Evolutionary conservation across 805 yeast species (phyloP), one percentile per base, ranked within the genome.

Genomic region (Zygosaccharomyces gambellarensis): DNA sequence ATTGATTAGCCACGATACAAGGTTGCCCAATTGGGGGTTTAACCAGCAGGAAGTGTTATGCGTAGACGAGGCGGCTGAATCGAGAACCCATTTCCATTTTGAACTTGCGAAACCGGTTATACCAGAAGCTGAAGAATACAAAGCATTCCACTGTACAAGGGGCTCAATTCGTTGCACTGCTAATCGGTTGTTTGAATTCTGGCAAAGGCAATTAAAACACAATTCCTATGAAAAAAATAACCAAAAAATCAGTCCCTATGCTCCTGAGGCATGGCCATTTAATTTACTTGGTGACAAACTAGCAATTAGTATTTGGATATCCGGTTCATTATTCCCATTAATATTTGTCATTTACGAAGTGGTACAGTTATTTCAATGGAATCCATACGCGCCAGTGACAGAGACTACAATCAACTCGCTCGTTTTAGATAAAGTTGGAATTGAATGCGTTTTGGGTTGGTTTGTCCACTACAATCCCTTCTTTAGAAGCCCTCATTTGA

Each of bases 31-130:
- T 6, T 87, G 95, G 95, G 97, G 87, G 1, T 78, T 77, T 58
- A 76, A 75, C 51, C 97, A 90, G 65, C 87, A 85, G 68, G 99
- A 94, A 72, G 95, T 92, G 9, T 70, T 89, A 36, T 94, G 99
- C 66, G 77, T 89, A 46, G 83, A 82, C 45, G 80, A 79, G 25
- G 94, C 97, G 11, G 79, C 80, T 14, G 65, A 74, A 47, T 79
- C 80, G 25, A 81, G 84, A 63, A 77, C 95, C 0, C 66, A 83
- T 43, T 90, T 96, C 87, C 80, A 73, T 59, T 69, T 90, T 55
- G 97, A 90, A 62, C 70, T 70, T 12, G 40, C 36, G 5, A 39
- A 40, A 12, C 39, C 46, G 17, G 40, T 40, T 19, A 12, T 45
- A 7, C 25, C 48, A 2, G 39, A 39, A 9, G 36, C n/a, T 10